Evolutionary conservation across 805 yeast species (phyloP).

Genomic region (Candida morakotiae): DNA sequence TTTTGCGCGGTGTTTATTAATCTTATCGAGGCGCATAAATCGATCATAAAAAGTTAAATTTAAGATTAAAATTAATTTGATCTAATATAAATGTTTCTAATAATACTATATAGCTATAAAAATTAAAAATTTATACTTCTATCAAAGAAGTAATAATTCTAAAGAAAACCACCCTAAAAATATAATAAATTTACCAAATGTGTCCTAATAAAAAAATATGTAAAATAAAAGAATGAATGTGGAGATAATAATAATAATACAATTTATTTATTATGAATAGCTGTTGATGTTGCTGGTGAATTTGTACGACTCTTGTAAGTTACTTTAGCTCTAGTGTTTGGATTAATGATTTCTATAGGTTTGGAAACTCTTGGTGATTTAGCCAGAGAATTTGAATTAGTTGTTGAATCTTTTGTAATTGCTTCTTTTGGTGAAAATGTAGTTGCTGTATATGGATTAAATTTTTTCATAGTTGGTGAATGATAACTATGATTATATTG

Average conservation of each 20-base stretch:
- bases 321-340: conserved; percentile 55
- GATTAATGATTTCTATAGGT: conserved; percentile 59
- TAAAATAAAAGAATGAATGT: no score
- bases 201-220: no score
- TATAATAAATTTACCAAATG: not conserved
- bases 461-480: conserved; percentile 42
- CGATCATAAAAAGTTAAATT: no score
- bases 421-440: conserved; percentile 56
- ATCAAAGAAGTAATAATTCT: not conserved
- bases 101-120: not conserved
- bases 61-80: no score
- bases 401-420: conserved; percentile 8
- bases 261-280: not conserved
- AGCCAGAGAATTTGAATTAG: conserved; percentile 5
- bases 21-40: not conserved
- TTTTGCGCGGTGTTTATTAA: not conserved
- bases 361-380: conserved; percentile 46
- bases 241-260: no score
- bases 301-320: not conserved
- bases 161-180: not conserved
- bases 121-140: not conserved
- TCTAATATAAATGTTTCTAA: not conserved
- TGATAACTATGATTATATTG: conserved; percentile 17
- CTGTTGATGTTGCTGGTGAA: not conserved
- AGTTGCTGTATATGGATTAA: conserved; percentile 65